These are phyloP conservation scores for Micractinium sp. DNA, from an alignment of 139 green algal species.

Conservation along the genomic window DNA sequence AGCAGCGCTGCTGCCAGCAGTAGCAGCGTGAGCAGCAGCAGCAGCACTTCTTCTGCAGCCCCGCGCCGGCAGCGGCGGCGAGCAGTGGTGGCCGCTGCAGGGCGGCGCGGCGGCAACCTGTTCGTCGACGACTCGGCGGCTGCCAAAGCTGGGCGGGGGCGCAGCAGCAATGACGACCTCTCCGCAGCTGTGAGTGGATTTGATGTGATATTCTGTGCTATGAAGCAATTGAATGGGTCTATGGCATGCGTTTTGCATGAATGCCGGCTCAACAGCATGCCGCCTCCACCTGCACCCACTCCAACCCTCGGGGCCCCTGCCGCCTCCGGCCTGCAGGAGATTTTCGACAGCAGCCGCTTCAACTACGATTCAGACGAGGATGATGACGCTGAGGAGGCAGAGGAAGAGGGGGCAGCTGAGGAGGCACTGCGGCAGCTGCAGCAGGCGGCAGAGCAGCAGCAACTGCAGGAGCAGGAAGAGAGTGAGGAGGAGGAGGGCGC, in stretches of 20 bases:
- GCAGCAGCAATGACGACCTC: not conserved
- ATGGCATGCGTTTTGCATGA: not conserved
- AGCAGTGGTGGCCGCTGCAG: not conserved
- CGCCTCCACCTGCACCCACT: not conserved
- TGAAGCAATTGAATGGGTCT: too few species aligned
- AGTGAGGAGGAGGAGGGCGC: not conserved
- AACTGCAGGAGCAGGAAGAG: not conserved
- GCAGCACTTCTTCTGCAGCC: too few species aligned
- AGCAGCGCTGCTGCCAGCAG: not conserved
- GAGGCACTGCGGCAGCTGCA: not conserved
- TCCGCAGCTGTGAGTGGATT: not conserved
- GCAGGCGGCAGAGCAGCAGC: not conserved
- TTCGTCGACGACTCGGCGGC: slow-evolving; percentile 31
- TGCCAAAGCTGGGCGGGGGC: not conserved
- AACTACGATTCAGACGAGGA: slow-evolving; percentile 45
- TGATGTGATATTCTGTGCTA: too few species aligned
- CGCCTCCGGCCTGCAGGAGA: slow-evolving; percentile 11
- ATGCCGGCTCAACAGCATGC: not conserved
- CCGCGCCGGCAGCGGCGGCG: not conserved
- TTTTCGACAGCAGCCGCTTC: slow-evolving; percentile 47
- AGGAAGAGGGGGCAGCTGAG: not conserved
- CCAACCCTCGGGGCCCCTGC: not conserved
- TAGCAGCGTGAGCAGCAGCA: too few species aligned
- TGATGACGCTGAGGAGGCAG: not conserved
- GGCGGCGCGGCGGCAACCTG: slow-evolving; percentile 24